A percentile compares a stretch with the other conserved stretches of the same genome.
Conservation (phyloP, 805 yeast genomes). For the Hanseniaspora singularis region DNA sequence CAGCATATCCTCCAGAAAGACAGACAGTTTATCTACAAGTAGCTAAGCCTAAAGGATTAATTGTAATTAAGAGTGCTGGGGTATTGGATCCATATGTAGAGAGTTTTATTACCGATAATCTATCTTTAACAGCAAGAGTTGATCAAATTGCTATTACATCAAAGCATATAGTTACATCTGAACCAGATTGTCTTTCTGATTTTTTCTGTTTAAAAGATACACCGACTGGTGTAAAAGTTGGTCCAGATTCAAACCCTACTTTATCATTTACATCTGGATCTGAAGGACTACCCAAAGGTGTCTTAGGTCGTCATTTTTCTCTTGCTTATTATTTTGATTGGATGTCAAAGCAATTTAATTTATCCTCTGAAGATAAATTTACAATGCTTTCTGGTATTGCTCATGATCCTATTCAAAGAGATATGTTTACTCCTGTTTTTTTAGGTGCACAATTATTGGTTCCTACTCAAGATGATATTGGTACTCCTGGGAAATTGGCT, state of each 20-base stretch:
- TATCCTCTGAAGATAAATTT: constrained; percentile 70
- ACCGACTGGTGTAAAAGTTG: constrained; percentile 81
- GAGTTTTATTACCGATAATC: constrained; percentile 60
- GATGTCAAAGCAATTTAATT: constrained; percentile 82
- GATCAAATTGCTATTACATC: constrained; percentile 68
- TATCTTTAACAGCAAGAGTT: constrained; percentile 59
- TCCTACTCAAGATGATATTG: constrained; percentile 95
- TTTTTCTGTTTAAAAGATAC: constrained; percentile 38
- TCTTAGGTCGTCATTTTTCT: constrained; percentile 92
- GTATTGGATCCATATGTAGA: constrained; percentile 62
- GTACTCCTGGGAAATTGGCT: constrained; percentile 95
- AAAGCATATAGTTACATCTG: constrained; percentile 20
- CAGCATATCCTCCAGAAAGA: constrained; percentile 97
- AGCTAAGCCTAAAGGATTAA: constrained; percentile 83
- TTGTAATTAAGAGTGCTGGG: constrained; percentile 87
- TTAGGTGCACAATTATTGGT: constrained; percentile 86
- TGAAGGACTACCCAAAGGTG: constrained; percentile 98
- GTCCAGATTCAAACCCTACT: constrained; percentile 97
- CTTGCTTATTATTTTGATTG: constrained; percentile 96
- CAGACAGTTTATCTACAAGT: constrained; percentile 87
- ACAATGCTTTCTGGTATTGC: constrained; percentile 99
- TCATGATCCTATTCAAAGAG: constrained; percentile 98
- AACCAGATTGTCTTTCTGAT: constrained; percentile 39
- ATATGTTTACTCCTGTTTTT: constrained; percentile 94
- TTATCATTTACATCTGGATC: constrained; percentile 94